phyloP scores from a whole-genome alignment of 139 green algal genomes.

The Haematococcus sp. region DNA sequence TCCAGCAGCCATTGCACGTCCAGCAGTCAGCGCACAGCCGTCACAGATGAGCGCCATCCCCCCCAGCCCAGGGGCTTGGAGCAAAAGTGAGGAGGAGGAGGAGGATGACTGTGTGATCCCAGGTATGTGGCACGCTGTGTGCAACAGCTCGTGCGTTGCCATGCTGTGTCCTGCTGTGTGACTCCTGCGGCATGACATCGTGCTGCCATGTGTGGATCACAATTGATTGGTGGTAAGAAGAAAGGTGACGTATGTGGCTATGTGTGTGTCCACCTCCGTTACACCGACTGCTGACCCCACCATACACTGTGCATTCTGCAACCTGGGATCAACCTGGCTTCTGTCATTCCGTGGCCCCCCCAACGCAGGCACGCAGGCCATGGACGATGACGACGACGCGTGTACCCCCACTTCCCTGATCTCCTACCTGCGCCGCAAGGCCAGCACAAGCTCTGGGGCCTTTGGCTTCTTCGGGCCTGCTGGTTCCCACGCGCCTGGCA shows the following conservation, averaged over 20 bases:
- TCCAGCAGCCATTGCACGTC: background rate
- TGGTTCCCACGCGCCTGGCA: background rate
- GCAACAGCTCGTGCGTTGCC: too few relatives aligned
- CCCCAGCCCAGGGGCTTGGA: background rate
- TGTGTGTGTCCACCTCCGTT: too few relatives aligned
- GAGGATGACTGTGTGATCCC: background rate
- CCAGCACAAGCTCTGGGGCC: background rate
- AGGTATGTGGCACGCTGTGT: too few relatives aligned
- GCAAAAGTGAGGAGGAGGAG: background rate
- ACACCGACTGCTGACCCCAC: too few relatives aligned
- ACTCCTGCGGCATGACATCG: too few relatives aligned
- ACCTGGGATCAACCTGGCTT: too few relatives aligned
- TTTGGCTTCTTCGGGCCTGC: background rate
- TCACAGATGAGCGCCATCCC: background rate
- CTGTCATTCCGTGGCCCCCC: too few relatives aligned
- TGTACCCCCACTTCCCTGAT: slow-evolving; percentile 5
- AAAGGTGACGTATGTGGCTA: too few relatives aligned
- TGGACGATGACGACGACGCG: slow-evolving; percentile 7
- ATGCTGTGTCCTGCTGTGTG: too few relatives aligned
- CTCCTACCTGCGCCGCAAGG: slow-evolving; percentile 16
- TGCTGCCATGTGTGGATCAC: too few relatives aligned
- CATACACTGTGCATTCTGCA: too few relatives aligned
- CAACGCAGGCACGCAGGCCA: slow-evolving; percentile 8
- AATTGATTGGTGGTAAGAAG: too few relatives aligned
- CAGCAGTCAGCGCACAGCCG: background rate